Base-by-base conservation (phyloP, 257 asterid genomes). In the Thymus quinquecostatus region DNA sequence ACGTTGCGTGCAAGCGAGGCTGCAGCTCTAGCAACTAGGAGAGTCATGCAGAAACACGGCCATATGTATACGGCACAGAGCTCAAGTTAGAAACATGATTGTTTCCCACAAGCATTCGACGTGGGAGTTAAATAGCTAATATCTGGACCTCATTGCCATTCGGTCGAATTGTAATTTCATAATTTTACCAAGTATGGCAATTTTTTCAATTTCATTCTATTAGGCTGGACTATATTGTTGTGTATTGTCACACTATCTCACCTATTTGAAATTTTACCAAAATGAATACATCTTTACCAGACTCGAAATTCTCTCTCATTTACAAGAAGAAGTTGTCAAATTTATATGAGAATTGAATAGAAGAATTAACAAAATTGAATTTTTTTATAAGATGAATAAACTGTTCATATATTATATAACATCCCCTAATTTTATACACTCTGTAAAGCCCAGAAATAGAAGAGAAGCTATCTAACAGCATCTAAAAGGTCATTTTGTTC, bases 1-100 rank as follows among this genome's bases (percentile, higher is more conserved):
- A 87, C 98, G 1, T 21, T 92, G 48, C 92, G 94, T 60, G 98
- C 98, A 1, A 92, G 98, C 71, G 98, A 95, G 79, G 98, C 99
- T 71, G 99, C 98, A 0, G 96, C 98, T 27, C 70, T 95, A 59
- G 98, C 98, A 38, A 87, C 98, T 8, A 89, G 81, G 81, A 88
- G 85, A 81, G 99, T 95, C 60, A 95, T 95, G 98, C 84, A 88
- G 45, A 88, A 81, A 77, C 83, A 92, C 43, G 97, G 97, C 21
- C 81, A 87, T 56, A 68, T 64, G 75, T 75, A 69, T 75, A 82
- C 84, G 61, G 96, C 96, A 14, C 87, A 77, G 69, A 83, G 88
- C 77, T 92, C 80, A 59, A 49, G 48, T 14, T 14, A 43, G 73
- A 14, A 47, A 7, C 1, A 43, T 2, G 2, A 21, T n/a, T 44